These are phyloP conservation scores for Coelastrella sp. DNA, from an alignment of 139 green algal genomes.

Conservation along the genomic window DNA sequence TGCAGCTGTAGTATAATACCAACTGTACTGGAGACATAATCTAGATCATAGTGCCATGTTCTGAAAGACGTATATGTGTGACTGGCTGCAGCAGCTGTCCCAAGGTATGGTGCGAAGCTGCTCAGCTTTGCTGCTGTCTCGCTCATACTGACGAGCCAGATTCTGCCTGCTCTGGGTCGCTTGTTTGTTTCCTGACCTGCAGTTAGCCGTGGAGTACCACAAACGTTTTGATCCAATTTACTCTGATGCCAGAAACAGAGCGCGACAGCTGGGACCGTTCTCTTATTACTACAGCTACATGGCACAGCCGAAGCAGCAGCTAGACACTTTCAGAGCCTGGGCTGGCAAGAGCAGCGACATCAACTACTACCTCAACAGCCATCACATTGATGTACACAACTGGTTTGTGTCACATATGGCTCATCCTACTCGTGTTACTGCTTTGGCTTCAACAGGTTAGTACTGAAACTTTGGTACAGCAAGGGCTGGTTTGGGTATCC, in stretches of 20 bases:
- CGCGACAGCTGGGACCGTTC: constrained; percentile 67
- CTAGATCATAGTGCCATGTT: no score
- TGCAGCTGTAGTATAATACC: no score
- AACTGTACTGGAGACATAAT: no score
- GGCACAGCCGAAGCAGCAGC: constrained; percentile 72
- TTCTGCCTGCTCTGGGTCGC: no score
- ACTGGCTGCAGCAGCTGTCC: not conserved
- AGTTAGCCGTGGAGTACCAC: constrained; percentile 73
- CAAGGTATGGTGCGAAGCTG: no score
- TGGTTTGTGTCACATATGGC: constrained; percentile 56
- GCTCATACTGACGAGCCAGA: no score
- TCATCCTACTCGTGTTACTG: constrained; percentile 63
- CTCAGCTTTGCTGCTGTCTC: not conserved
- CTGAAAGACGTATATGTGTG: no score
- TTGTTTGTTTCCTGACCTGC: no score
- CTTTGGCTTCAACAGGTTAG: constrained; percentile 55
- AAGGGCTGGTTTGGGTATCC: no score
- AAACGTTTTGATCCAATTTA: constrained; percentile 86
- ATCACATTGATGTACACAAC: constrained; percentile 76
- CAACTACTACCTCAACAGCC: constrained; percentile 80
- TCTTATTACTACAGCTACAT: constrained; percentile 80
- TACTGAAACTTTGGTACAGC: no score
- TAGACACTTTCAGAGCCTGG: constrained; percentile 65
- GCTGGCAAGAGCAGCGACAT: constrained; percentile 77
- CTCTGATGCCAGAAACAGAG: constrained; percentile 66